These are phyloP conservation scores for Polytolypa hystricis DNA, from an alignment of 2,329 filamentous ascomycete species.

Conservation along the genomic window DNA sequence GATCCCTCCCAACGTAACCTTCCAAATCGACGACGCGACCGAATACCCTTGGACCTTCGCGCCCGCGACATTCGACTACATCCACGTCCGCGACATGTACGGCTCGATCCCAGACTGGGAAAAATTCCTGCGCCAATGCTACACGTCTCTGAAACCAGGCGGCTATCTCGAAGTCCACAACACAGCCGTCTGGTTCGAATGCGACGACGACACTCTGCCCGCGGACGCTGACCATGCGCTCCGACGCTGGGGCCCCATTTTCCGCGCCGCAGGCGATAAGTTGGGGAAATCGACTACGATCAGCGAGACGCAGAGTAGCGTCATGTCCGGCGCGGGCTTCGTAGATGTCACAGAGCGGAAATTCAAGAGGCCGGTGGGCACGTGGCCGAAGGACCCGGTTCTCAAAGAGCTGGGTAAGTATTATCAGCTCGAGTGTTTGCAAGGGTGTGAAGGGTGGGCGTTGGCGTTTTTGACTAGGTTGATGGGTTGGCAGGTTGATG, in stretches of 20 bases:
- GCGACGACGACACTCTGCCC: constrained; percentile 43
- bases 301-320: constrained; percentile 28
- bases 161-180: constrained; percentile 38
- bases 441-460: constrained; percentile 31
- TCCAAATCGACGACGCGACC: constrained; percentile 58
- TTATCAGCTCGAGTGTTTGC: constrained; percentile 36
- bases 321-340: constrained; percentile 44
- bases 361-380: constrained; percentile 43
- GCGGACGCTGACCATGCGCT: constrained; percentile 10
- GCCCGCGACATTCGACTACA: constrained; percentile 42
- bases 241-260: constrained; percentile 21
- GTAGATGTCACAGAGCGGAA: constrained; percentile 43
- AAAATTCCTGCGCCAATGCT: constrained; percentile 43
- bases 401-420: constrained; percentile 39
- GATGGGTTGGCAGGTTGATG: constrained; percentile 33
- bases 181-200: constrained; percentile 35
- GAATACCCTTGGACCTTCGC: constrained; percentile 49
- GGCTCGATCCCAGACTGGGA: constrained; percentile 50
- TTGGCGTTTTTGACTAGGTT: constrained; percentile 28
- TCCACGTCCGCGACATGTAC: constrained; percentile 48
- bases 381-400: constrained; percentile 40
- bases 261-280: constrained; percentile 18
- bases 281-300: constrained; percentile 3
- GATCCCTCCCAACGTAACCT: constrained; percentile 62
- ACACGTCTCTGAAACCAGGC: constrained; percentile 44